These are phyloP conservation scores for Colletotrichum sp. DNA, from an alignment of 2,329 filamentous ascomycete genomes.

Conservation along the genomic window DNA sequence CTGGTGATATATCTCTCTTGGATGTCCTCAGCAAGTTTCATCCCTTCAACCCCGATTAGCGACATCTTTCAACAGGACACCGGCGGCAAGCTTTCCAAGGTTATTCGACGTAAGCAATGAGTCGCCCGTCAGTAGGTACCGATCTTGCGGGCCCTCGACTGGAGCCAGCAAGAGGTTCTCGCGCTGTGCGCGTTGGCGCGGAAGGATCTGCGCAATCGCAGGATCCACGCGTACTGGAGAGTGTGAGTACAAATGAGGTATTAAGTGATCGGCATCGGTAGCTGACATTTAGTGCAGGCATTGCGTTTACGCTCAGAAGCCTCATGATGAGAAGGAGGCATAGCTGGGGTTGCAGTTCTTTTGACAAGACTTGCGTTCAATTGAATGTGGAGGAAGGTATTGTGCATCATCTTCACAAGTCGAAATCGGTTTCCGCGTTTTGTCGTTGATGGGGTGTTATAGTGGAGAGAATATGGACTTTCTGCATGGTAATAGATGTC, in stretches of 20 bases:
- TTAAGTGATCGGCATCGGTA: accelerated
- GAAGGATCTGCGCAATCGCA: neutral
- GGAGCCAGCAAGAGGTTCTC: neutral
- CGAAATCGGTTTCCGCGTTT: neutral
- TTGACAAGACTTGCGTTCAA: neutral
- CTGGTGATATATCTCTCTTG: too few species aligned
- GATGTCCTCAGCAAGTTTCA: too few species aligned
- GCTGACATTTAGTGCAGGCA: neutral
- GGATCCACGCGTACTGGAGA: neutral
- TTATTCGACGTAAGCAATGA: too few species aligned
- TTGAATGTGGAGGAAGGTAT: neutral
- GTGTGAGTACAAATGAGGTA: neutral
- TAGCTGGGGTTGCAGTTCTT: neutral
- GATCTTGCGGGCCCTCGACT: neutral
- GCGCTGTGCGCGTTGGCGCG: neutral
- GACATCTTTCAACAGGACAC: neutral
- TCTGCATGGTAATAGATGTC: neutral
- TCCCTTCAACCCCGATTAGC: too few species aligned
- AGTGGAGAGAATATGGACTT: neutral
- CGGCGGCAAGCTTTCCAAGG: too few species aligned
- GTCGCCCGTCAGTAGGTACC: too few species aligned
- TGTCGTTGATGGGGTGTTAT: neutral
- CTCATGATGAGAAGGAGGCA: neutral
- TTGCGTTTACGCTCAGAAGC: neutral
- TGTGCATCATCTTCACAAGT: neutral